Evolutionary conservation across 768 basidiomycete genomes (phyloP), one percentile per base, ranked within the genome.

Genomic region (Phlebiopsis flavidoalba): DNA sequence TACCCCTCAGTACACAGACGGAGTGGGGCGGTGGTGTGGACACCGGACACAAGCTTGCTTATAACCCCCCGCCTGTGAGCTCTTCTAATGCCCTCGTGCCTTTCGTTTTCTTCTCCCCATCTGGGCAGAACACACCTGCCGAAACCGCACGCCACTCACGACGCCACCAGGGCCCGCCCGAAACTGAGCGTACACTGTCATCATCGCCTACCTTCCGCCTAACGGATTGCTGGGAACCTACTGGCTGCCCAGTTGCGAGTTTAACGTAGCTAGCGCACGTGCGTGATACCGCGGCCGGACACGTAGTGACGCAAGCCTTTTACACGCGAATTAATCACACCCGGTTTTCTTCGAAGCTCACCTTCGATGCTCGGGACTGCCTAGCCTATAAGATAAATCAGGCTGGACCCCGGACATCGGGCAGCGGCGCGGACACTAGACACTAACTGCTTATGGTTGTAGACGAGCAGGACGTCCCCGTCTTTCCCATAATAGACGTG

Each of bases 171-270:
- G 51, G 4, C 67, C n/a, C 69, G 24, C 33, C 55, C 11, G 70
- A 71, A n/a, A 49, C 40, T 70, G 24, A 26, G 48, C 26, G 66
- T n/a, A n/a, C n/a, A 68, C 51, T 21, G 21, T 35, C n/a, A 64
- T 68, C 48, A 60, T 70, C 57, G 65, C 67, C 63, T 57, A 58
- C 50, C 63, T 69, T n/a, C 21, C 62, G 57, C 33, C n/a, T n/a
- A n/a, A 60, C 53, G 47, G 64, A 67, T 51, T n/a, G 10, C 31
- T n/a, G 1, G 21, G 22, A 5, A 60, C 67, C n/a, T n/a, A 3
- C 62, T 70, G 3, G 26, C 33, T 10, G 55, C n/a, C n/a, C 55
- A 2, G n/a, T n/a, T 68, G 67, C 53, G 58, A n/a, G 62, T 37
- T 58, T 65, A 35, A 55, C 59, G 19, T 64, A n/a, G 64, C 62